phyloP scores from a whole-genome alignment of 192 early-diverging fungal species.

The Entomortierella parvispora region DNA sequence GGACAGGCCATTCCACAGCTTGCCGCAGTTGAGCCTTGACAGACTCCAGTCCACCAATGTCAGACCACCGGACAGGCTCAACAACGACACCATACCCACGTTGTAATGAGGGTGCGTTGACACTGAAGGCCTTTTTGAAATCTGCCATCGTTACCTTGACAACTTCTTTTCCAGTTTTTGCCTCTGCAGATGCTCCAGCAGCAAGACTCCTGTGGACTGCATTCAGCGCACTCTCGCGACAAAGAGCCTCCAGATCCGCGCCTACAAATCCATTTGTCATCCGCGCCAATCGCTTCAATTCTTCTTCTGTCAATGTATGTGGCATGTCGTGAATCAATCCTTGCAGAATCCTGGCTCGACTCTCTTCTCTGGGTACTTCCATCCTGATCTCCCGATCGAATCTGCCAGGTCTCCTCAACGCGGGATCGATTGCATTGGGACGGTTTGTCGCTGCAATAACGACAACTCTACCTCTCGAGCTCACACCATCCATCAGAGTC shows the following conservation, averaged over 20 bases:
- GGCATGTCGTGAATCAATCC: constrained; percentile 68
- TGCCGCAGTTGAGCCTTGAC: constrained; percentile 87
- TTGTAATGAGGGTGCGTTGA: constrained; percentile 76
- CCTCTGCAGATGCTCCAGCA: background rate
- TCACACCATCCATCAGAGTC: constrained; percentile 89
- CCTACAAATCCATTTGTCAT: constrained; percentile 93
- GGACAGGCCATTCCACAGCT: constrained; percentile 90
- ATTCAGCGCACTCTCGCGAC: constrained; percentile 79
- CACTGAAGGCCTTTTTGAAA: constrained; percentile 72
- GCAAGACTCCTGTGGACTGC: constrained; percentile 57
- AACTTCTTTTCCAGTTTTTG: constrained; percentile 2
- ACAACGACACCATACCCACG: constrained; percentile 73
- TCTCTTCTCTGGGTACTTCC: constrained; percentile 75
- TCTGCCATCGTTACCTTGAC: constrained; percentile 61
- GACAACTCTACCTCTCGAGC: constrained; percentile 68
- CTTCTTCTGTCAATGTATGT: constrained; percentile 15
- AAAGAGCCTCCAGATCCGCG: constrained; percentile 88
- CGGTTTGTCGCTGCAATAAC: constrained; percentile 91
- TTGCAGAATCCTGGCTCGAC: constrained; percentile 71
- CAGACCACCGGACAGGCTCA: constrained; percentile 75
- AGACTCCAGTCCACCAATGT: constrained; percentile 88
- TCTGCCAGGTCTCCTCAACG: constrained; percentile 83
- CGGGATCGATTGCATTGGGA: constrained; percentile 87
- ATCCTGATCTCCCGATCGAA: constrained; percentile 89
- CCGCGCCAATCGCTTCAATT: constrained; percentile 56